These are phyloP conservation scores for Sorghum bicolor DNA, from an alignment of 176 grass and related monocot species.

Conservation along the genomic window DNA sequence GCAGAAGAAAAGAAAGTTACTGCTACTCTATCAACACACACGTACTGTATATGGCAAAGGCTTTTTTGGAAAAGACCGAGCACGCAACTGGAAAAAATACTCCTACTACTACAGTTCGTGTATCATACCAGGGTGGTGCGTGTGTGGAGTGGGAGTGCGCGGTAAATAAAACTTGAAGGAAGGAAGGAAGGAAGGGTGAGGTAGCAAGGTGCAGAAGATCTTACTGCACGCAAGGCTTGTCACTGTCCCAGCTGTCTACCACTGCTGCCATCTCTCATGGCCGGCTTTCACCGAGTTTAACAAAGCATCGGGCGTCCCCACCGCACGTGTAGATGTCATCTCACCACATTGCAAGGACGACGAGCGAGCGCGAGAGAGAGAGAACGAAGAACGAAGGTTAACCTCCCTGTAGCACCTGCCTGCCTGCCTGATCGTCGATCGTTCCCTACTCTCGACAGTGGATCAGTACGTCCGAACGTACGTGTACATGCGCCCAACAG, in stretches of 20 bases:
- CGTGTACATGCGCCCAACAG: constrained; percentile 6
- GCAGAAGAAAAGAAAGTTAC: neutral
- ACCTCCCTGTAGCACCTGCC: neutral
- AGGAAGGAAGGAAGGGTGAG: neutral
- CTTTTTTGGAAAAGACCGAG: neutral
- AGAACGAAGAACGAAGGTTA: neutral
- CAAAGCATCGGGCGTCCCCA: constrained; percentile 47
- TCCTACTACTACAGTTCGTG: too few relatives aligned
- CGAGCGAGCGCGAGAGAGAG: neutral
- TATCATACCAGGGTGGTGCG: neutral
- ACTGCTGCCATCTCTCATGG: constrained; percentile 15
- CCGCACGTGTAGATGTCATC: constrained; percentile 86
- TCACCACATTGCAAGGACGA: constrained; percentile 50
- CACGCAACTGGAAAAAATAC: neutral
- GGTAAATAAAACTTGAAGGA: too few relatives aligned
- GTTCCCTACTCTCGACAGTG: neutral
- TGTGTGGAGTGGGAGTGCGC: neutral
- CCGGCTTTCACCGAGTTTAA: constrained; percentile 61
- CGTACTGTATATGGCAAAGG: neutral
- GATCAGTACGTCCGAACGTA: constrained; percentile 27
- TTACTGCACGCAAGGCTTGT: constrained; percentile 39
- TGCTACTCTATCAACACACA: neutral
- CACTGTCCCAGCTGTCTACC: constrained; percentile 52
- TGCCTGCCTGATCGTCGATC: neutral
- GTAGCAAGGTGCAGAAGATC: neutral